phyloP scores from a whole-genome alignment of 2,329 filamentous ascomycete species.

The Colletotrichum lentis region DNA sequence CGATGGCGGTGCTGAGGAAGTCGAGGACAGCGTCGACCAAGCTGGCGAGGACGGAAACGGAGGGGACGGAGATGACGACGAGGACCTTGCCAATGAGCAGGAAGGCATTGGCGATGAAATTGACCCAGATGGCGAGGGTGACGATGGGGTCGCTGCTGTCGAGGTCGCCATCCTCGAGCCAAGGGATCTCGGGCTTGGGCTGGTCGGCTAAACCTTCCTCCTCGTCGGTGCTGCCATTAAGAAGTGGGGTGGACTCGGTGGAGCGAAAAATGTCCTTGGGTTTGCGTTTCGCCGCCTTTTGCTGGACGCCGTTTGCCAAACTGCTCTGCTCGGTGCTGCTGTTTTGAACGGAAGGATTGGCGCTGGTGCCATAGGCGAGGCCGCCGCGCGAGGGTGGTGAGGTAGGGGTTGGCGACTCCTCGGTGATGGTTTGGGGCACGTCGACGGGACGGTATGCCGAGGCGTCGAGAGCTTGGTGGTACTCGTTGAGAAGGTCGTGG shows the following conservation, averaged over 20 bases:
- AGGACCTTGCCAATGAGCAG: slow-evolving; percentile 79
- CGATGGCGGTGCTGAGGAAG: slow-evolving; percentile 82
- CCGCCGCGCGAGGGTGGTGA: slow-evolving; percentile 41
- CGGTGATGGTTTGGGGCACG: slow-evolving; percentile 78
- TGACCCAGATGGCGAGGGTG: slow-evolving; percentile 87
- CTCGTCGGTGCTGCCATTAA: slow-evolving; percentile 55
- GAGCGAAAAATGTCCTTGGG: slow-evolving; percentile 86
- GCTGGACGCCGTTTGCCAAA: slow-evolving; percentile 43
- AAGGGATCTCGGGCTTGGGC: slow-evolving; percentile 68
- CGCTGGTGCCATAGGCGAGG: slow-evolving; percentile 37
- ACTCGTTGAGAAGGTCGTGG: slow-evolving; percentile 90
- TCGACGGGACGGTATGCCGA: slow-evolving; percentile 63
- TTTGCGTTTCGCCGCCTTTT: slow-evolving; percentile 78
- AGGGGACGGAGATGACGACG: slow-evolving; percentile 80
- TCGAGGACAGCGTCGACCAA: slow-evolving; percentile 82
- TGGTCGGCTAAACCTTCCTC: slow-evolving; percentile 50
- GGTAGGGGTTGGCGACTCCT: slow-evolving; percentile 61
- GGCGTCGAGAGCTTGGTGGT: slow-evolving; percentile 68
- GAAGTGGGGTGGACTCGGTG: slow-evolving; percentile 73
- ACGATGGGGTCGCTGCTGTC: slow-evolving; percentile 80
- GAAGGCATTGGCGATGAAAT: slow-evolving; percentile 78
- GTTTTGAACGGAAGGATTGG: slow-evolving; percentile 32
- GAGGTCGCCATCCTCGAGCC: slow-evolving; percentile 74
- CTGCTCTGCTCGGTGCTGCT: slow-evolving; percentile 36
- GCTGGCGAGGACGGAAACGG: slow-evolving; percentile 81